Conservation (phyloP, 73 alveolate genomes). For the Tetrahymena borealis region DNA sequence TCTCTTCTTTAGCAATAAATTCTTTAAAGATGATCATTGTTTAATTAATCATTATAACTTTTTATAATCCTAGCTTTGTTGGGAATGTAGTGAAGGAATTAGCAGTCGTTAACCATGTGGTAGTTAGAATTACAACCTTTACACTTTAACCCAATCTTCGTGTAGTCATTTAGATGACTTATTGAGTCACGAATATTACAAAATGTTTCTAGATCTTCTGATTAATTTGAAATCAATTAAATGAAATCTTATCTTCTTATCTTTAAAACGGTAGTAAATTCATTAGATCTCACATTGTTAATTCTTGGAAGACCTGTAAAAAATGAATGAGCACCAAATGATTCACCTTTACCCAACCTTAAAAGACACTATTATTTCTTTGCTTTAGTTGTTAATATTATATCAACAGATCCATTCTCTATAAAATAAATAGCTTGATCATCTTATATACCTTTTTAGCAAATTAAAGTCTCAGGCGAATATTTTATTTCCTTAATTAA, state of each 20-base stretch:
- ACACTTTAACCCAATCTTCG: background rate
- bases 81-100: background rate
- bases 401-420: slow-evolving; percentile 13
- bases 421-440: slow-evolving; percentile 25
- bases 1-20: background rate
- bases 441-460: background rate
- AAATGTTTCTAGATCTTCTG: slow-evolving; percentile 13
- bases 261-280: slow-evolving; percentile 46
- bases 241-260: slow-evolving; percentile 10
- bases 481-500: slow-evolving; percentile 19
- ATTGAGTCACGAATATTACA: background rate
- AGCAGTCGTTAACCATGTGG: background rate
- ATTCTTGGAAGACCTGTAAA: slow-evolving; percentile 49
- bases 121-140: background rate
- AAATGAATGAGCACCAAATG: slow-evolving; percentile 51
- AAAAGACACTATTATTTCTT: background rate
- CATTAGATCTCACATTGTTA: slow-evolving; percentile 48
- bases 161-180: background rate
- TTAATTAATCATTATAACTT: background rate
- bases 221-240: background rate
- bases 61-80: background rate
- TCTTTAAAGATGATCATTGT: background rate
- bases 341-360: slow-evolving; percentile 28
- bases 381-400: background rate
- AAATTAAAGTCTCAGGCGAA: slow-evolving; percentile 29